Conservation (phyloP, 1,139 yeast genomes). For the Suhomyces coccinellae region DNA sequence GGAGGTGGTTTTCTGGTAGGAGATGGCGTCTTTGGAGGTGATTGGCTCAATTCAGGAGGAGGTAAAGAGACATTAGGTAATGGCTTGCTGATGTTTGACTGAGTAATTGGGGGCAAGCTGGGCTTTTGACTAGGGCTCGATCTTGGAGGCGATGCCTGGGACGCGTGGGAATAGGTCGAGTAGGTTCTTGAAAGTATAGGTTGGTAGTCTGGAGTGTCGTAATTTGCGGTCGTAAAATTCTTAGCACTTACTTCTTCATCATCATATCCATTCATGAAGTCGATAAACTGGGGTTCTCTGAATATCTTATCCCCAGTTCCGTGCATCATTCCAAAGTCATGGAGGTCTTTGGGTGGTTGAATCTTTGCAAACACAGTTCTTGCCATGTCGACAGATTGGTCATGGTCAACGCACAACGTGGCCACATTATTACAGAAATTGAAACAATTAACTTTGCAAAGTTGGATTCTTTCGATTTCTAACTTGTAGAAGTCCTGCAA, state of each 20-base stretch:
- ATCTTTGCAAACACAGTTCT: conserved; percentile 69
- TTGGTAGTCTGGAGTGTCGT: conserved; percentile 37
- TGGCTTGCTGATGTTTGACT: conserved; percentile 3
- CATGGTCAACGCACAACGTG: conserved; percentile 75
- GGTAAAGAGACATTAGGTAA: conserved; percentile 9
- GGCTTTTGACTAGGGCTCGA: background rate
- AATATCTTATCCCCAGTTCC: conserved; percentile 70
- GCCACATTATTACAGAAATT: conserved; percentile 78
- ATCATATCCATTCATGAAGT: conserved; percentile 41
- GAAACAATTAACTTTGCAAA: conserved; percentile 77
- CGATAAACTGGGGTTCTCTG: conserved; percentile 52
- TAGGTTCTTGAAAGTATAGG: conserved; percentile 37
- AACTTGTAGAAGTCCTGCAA: conserved; percentile 70
- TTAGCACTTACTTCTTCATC: conserved; percentile 19
- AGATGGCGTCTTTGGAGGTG: conserved; percentile 20
- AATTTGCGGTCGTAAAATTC: conserved; percentile 29
- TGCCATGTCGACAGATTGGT: conserved; percentile 70
- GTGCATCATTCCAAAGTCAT: conserved; percentile 51
- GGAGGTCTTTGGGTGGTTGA: conserved; percentile 61
- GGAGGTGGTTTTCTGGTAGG: conserved; percentile 29
- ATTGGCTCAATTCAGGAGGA: conserved; percentile 11
- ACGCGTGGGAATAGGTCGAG: conserved; percentile 26
- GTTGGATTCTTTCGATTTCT: conserved; percentile 77
- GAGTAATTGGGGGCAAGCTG: conserved; percentile 5
- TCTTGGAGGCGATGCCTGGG: conserved; percentile 7